Base-by-base conservation (phyloP, 2,329 filamentous ascomycete genomes). In the Colletotrichum theobromicola region DNA sequence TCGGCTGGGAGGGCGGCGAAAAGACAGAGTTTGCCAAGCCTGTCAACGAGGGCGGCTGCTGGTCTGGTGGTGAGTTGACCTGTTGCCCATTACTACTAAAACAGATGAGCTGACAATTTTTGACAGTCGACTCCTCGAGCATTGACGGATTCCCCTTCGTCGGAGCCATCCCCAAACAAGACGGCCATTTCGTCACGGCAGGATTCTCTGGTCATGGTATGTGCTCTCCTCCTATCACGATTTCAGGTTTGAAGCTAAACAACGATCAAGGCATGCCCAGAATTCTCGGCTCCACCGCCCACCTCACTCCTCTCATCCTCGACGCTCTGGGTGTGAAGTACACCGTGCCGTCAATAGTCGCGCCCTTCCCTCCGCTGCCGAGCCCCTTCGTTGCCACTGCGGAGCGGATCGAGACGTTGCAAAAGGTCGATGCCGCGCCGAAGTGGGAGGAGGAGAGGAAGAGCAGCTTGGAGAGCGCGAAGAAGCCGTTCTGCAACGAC, bases 401-500 rank as follows among this genome's bases (percentile, higher is more conserved):
- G 4, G 62, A 65, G 62, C 62, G 62, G 2, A 50, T 65, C 6
- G 28, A 28, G 10, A 50, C 18, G 21, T 28, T 65, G 28, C 37
- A 65, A n/a, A 65, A 50, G 35, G 62, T 65, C 4, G 62, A 65
- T 30, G 37, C 37, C 3, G 35, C 35, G 16, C 26, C 62, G 2
- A 65, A 65, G 1, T 50, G 46, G 16, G 62, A 37, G 24, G 62
- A 46, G 4, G 10, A 21, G 7, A 42, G 34, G 0, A 65, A 65
- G 26, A 32, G 35, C 24, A 65, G 62, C 1, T 13, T 65, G 12
- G 37, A 65, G 21, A 65, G 62, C 8, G 62, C 62, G 15, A 53
- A 50, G 18, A 65, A 65, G 62, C 62, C 62, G 35, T 65, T 65
- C 13, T 65, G 37, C 26, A 65, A 65, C 7, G 37, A 65, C 35